phyloP scores from a whole-genome alignment of 768 basidiomycete species.

The Tulasnella sp. region DNA sequence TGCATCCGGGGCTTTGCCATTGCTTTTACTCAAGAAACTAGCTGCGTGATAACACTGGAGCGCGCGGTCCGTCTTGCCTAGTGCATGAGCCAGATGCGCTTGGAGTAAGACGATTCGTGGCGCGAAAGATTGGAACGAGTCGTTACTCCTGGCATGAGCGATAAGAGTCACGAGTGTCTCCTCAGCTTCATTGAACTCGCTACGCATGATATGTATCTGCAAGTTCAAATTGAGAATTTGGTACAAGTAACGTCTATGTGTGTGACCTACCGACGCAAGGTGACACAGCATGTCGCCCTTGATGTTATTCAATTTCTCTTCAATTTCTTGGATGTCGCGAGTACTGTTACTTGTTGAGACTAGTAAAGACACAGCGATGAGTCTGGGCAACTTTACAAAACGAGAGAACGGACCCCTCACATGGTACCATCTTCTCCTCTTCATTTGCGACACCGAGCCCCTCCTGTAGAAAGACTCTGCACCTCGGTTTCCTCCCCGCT shows the following conservation, averaged over 20 bases:
- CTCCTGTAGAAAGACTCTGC: slow-evolving; percentile 56
- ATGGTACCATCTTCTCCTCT: slow-evolving; percentile 31
- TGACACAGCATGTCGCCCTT: slow-evolving; percentile 66
- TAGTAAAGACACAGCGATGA: slow-evolving; percentile 22
- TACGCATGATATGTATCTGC: slow-evolving; percentile 56
- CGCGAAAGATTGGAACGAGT: slow-evolving; percentile 46
- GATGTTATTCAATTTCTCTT: slow-evolving; percentile 44
- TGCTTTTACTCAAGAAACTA: slow-evolving; percentile 35
- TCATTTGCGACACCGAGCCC: slow-evolving; percentile 36
- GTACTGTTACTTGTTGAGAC: slow-evolving; percentile 47
- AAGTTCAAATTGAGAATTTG: not conserved
- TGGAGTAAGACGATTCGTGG: slow-evolving; percentile 57
- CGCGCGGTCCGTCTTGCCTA: slow-evolving; percentile 44
- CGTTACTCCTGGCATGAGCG: slow-evolving; percentile 49
- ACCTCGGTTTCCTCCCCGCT: slow-evolving; percentile 62
- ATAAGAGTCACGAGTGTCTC: slow-evolving; percentile 40
- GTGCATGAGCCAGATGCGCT: slow-evolving; percentile 64
- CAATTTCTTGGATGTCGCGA: slow-evolving; percentile 41
- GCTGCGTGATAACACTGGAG: slow-evolving; percentile 54
- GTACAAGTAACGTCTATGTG: not conserved
- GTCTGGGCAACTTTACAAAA: not conserved
- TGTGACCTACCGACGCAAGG: slow-evolving; percentile 44
- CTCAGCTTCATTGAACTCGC: slow-evolving; percentile 56
- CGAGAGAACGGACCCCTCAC: slow-evolving; percentile 27
- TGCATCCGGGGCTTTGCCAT: slow-evolving; percentile 16